Evolutionary conservation across 208 protist species (phyloP).

Genomic region (Leishmania arabica): DNA sequence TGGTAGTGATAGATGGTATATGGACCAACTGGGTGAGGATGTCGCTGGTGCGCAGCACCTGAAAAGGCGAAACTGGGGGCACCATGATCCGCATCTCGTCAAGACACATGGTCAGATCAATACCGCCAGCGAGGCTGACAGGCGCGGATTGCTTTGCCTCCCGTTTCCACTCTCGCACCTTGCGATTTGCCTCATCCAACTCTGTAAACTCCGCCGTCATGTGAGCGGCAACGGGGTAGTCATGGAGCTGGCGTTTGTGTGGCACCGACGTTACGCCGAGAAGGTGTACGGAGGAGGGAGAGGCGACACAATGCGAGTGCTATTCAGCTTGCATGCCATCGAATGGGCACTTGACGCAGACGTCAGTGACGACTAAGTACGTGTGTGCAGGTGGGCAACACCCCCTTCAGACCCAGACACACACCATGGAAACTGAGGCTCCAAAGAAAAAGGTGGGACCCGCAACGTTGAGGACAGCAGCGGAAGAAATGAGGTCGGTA

Average conservation of each 20-base stretch:
- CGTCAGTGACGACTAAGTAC: not conserved
- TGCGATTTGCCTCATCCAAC: slow-evolving; percentile 36
- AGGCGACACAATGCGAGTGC: not conserved
- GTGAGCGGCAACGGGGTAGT: not conserved
- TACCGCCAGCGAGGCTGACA: slow-evolving; percentile 22
- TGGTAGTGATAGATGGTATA: slow-evolving; percentile 42
- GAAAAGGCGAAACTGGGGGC: slow-evolving; percentile 23
- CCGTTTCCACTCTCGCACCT: slow-evolving; percentile 47
- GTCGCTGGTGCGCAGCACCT: slow-evolving; percentile 34
- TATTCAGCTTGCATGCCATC: not conserved
- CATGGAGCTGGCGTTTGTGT: not conserved
- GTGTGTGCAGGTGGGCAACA: not conserved
- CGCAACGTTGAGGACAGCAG: not conserved
- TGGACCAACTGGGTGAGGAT: slow-evolving; percentile 35
- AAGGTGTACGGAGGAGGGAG: not conserved
- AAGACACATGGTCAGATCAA: slow-evolving; percentile 50
- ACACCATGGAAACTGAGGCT: not conserved
- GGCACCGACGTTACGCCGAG: not conserved
- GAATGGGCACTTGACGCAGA: not conserved
- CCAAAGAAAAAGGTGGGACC: not conserved
- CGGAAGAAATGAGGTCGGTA: not conserved
- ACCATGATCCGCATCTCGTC: slow-evolving; percentile 21
- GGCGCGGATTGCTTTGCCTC: slow-evolving; percentile 30
- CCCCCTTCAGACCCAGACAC: not conserved
- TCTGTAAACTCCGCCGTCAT: slow-evolving; percentile 17